These are phyloP conservation scores for Coemansia sp. DNA, from an alignment of 192 early-diverging fungal genomes.

Conservation along the genomic window DNA sequence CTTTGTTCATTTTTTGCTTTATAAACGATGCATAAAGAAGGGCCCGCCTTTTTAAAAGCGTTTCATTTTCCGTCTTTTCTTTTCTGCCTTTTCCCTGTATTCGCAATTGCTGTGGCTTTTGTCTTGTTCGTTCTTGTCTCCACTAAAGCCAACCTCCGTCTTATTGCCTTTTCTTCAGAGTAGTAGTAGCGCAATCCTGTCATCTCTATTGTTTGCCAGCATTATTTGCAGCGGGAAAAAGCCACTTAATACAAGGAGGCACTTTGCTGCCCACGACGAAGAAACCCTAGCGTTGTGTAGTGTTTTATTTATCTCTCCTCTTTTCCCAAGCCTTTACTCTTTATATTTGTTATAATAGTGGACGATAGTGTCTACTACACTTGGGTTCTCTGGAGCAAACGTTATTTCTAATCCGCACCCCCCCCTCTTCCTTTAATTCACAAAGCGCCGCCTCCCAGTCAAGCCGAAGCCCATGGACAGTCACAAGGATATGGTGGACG, in stretches of 20 bases:
- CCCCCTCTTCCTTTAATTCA: not conserved
- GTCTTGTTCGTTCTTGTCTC: constrained; percentile 1
- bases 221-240: not conserved
- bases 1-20: not conserved
- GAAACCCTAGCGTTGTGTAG: not conserved
- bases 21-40: not conserved
- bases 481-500: constrained; percentile 40
- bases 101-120: constrained; percentile 9
- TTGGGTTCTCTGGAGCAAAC: not conserved
- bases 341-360: constrained; percentile 1
- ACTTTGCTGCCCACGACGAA: not conserved
- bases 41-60: not conserved
- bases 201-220: not conserved
- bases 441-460: not conserved
- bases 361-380: not conserved
- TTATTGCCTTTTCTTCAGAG: not conserved
- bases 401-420: not conserved
- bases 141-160: not conserved
- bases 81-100: not conserved
- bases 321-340: not conserved
- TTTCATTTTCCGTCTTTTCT: not conserved
- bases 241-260: not conserved
- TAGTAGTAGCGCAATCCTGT: constrained; percentile 1
- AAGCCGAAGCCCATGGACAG: constrained; percentile 28
- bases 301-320: not conserved